A percentile compares a stretch with the other conserved stretches of the same genome.
These are phyloP conservation scores for Echinosophora koreensis DNA, from an alignment of 306 rosid genomes.

Conservation along the genomic window DNA sequence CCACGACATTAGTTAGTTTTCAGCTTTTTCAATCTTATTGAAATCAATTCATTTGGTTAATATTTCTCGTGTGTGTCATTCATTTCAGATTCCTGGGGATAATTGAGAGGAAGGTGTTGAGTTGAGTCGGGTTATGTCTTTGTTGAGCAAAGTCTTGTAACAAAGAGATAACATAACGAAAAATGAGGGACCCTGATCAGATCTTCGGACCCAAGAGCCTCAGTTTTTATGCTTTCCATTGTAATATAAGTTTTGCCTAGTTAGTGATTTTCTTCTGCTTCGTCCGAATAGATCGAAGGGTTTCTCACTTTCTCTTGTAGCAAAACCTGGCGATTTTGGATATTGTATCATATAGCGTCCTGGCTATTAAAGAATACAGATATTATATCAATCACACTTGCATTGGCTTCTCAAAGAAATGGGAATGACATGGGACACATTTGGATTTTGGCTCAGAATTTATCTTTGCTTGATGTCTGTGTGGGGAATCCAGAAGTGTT, in stretches of 20 bases:
- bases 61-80: conserved; percentile 32
- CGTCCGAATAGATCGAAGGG: conserved; percentile 50
- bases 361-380: conserved; percentile 57
- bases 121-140: conserved; percentile 50
- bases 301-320: conserved; percentile 30
- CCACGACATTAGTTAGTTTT: neutral
- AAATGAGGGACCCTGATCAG: conserved; percentile 74
- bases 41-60: conserved; percentile 31
- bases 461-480: conserved; percentile 61
- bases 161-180: conserved; percentile 43
- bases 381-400: conserved; percentile 47
- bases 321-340: conserved; percentile 68
- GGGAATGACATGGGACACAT: conserved; percentile 73
- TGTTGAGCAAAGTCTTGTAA: conserved; percentile 56
- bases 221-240: conserved; percentile 41
- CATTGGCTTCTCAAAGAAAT: conserved; percentile 70
- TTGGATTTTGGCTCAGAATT: conserved; percentile 63
- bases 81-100: conserved; percentile 60
- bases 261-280: conserved; percentile 50
- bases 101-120: conserved; percentile 52
- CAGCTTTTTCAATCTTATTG: conserved; percentile 6
- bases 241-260: conserved; percentile 57
- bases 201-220: conserved; percentile 48
- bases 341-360: conserved; percentile 51
- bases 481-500: conserved; percentile 55